Base-by-base conservation (phyloP, 257 asterid species). In the Craterostigma plantagineum region DNA sequence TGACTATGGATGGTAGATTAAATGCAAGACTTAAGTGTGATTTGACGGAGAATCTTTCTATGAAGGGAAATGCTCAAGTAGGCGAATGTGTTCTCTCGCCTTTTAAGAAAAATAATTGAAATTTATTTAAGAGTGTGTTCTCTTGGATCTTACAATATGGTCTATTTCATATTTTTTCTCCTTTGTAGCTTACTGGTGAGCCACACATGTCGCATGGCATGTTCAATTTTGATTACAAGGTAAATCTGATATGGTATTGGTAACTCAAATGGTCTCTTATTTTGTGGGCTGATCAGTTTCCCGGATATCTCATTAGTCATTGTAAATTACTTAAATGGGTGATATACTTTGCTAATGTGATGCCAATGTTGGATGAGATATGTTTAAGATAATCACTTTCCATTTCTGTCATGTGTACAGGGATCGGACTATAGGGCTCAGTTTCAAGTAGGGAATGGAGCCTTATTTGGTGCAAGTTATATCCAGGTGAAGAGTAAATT, bases 141-240 rank as follows among this genome's bases (percentile, higher is more conserved):
- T 11, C 10, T 7, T 11, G 15, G 10, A 40, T 11, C 16, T 9
- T 36, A 11, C n/a, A n/a, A 5, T 11, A 16, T 11, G 10, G 16
- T 40, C n/a, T 7, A 40, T 7, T 40, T 40, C 14, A 40, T 11
- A 1, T 9, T 11, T 23, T 4, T 35, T 50, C n/a, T n/a, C n/a
- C 40, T 66, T 42, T 54, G 69, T 70, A 90, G 99, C 92, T 84
- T 50, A 71, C 96, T 4, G 59, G 53, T 57, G 99, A 90, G 66
- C 93, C 87, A 1, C 94, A 90, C 68, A 83, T 90, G 96, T 83
- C 96, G 0, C 93, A 90, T 47, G 91, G 83, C 50, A 72, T 84
- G 92, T 64, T 70, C 61, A 84, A 71, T 67, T 84, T 90, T 46
- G 99, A 90, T 65, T 90, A 90, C 54, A 90, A 90, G 99, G 99